Evolutionary conservation across 495 filamentous ascomycete species (phyloP), one percentile per base, ranked within the genome.

Genomic region (Neurospora terricola): DNA sequence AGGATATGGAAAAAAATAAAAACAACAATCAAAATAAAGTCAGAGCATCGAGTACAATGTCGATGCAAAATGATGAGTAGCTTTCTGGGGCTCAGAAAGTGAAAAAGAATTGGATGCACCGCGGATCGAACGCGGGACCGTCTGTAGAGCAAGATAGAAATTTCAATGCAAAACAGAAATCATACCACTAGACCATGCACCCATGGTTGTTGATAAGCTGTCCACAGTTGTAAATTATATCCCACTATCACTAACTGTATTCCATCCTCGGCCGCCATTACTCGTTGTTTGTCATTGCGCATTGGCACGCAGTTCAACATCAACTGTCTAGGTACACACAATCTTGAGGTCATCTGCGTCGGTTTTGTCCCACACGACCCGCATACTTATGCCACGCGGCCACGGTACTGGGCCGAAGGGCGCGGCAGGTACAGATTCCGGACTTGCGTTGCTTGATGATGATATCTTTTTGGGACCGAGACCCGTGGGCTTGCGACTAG

Each of bases 101-200:
- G 21, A 10, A 9, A 62, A 70, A 30, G 9, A 21, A 14, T 37
- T 72, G 72, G 72, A 73, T 40, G 72, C 72, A 73, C 72, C 72
- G 72, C 43, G 72, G 72, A 73, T 73, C 72, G 72, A 73, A 73
- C 72, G 43, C 72, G 72, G 72, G 72, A 73, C 72, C 72, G 62
- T 73, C 72, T 73, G 72, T 73, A 73, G 21, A n/a, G 42, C 69
- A 70, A 45, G 69, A 73, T 68, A 16, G 34, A 34, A 37, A 37
- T 36, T 40, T 70, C 69, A 73, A 71, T 68, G 72, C 72, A 71
- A 73, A 66, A 71, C 72, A 73, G 72, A 73, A 54, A 73, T 73
- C 66, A 54, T 73, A 73, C 66, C 66, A 54, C 72, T 54, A 70
- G 72, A 73, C 69, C 72, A 71, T 73, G 69, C 72, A 68, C 72